Evolutionary conservation across 192 early-diverging fungal genomes (phyloP), one percentile per base, ranked within the genome.

Genomic region (Dimargaris xerosporica): DNA sequence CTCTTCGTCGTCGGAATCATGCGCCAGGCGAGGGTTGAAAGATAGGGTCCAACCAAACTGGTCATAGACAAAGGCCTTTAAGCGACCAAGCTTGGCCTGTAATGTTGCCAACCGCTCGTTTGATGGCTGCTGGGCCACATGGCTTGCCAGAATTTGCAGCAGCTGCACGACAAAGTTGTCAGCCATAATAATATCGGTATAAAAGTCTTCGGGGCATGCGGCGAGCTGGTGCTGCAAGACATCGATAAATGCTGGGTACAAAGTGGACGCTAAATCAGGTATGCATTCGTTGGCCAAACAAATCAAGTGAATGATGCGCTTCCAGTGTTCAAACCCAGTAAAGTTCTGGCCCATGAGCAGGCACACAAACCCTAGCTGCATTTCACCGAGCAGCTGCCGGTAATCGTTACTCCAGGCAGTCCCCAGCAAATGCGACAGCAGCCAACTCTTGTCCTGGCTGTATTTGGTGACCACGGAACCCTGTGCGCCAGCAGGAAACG

Each of bases 361-460:
- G 23, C 88, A 71, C 7, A 92, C 68, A 67, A 91, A 96, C 7
- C 88, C 69, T 7, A 96, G 73, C 68, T 93, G 85, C 42, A 96
- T 62, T 67, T 96, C 93, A 41, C 85, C 93, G 5, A 96, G 69
- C 43, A 89, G 52, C 0, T 68, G 60, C 43, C 65, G 72, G 30
- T 58, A 41, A 45, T 31, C 15, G 50, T 75, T 69, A 46, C 69
- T 63, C 63, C 76, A 83, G 1, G 64, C 62, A 10, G 64, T 54
- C 10, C 61, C 65, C 31, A 89, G 66, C 0, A 90, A 47, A 21
- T 82, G 53, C 5, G 61, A 55, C 47, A 92, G 70, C 30, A 96
- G 77, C 82, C 86, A 96, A 41, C 85, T 85, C 69, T 95, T 95
- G 77, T 99, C 96, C 30, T 82, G 64, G 69, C 85, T 89, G 75